Evolutionary conservation across 1,284 basidiomycete species (phyloP), one percentile per base, ranked within the genome.

Genomic region (Rhodotorula sp.): DNA sequence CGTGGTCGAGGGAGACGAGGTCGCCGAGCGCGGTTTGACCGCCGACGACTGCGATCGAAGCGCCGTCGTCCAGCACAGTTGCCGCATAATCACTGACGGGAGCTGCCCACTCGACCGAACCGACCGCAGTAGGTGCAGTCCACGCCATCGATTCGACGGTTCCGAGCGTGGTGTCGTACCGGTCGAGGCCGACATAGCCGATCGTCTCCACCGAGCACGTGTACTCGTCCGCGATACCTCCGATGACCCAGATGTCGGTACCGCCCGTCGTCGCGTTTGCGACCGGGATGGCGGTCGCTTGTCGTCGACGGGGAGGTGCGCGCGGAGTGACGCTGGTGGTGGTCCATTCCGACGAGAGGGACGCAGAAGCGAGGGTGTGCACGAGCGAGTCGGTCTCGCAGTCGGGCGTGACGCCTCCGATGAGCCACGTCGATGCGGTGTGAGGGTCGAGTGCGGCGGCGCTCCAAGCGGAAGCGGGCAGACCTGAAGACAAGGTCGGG

Each of bases 41-140:
- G 8, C 81, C 81, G 47, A 81, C 65, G 67, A 80, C 77, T 43
- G 76, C 71, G 45, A 80, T 57, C 18, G 72, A 70, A 2, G 31
- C 48, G 5, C 47, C 52, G 26, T 66, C 63, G 1, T 66, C 66
- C 16, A 78, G 64, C 19, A 64, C 26, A 10, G 74, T 71, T n/a
- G 75, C 74, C 19, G 78, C 66, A 52, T 79, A 79, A 62, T 79
- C 79, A 28, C 73, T 76, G 8, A 77, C 66, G 21, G 79, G 77
- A n/a, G 76, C 69, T n/a, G 62, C 57, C 62, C 68, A 75, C 21
- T 47, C 23, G 19, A 10, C 28, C 12, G 16, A 21, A 2, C 18
- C 28, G 1, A 14, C 21, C 3, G 28, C 43, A 5, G 3, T 26
- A 3, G 76, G 69, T 3, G 52, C 49, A 1, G 26, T 52, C 74